Evolutionary conservation across 1,284 basidiomycete genomes (phyloP).

Genomic region (Spongispora temasekensis): DNA sequence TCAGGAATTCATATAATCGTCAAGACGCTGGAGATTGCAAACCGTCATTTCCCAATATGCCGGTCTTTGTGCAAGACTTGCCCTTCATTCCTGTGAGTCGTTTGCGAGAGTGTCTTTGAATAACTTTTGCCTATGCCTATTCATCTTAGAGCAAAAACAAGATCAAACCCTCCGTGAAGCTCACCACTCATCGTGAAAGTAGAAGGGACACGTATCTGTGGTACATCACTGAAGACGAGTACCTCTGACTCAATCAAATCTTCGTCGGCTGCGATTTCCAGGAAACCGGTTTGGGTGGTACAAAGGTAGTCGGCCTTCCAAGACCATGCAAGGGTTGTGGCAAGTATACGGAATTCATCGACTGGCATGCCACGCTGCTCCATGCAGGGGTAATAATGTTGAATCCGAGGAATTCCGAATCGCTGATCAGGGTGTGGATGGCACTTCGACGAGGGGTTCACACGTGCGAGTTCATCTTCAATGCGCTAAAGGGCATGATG

Average conservation of each 20-base stretch:
- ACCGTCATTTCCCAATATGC: too few species aligned
- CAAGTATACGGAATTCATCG: conserved; percentile 21
- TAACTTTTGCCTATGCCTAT: too few species aligned
- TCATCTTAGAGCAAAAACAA: too few species aligned
- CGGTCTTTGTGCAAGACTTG: too few species aligned
- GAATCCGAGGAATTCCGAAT: background rate
- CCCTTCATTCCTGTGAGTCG: too few species aligned
- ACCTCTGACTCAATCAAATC: conserved; percentile 18
- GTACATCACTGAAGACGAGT: conserved; percentile 24
- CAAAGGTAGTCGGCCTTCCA: conserved; percentile 17
- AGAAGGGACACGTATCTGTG: conserved; percentile 6
- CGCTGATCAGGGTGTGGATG: conserved; percentile 18
- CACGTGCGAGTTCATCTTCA: conserved; percentile 23
- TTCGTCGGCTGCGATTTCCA: conserved; percentile 17
- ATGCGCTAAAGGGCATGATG: conserved; percentile 23
- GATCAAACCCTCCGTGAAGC: conserved; percentile 13
- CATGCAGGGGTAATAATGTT: too few species aligned
- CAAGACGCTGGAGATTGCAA: too few species aligned
- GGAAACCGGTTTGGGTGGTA: conserved; percentile 18
- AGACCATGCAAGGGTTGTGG: conserved; percentile 12
- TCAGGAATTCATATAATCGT: too few species aligned
- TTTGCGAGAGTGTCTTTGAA: too few species aligned
- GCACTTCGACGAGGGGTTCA: conserved; percentile 20
- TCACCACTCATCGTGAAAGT: background rate
- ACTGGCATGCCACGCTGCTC: conserved; percentile 18